Conservation (phyloP, 2,329 filamentous ascomycete genomes). For the Nannizziopsis arthrosporioides region DNA sequence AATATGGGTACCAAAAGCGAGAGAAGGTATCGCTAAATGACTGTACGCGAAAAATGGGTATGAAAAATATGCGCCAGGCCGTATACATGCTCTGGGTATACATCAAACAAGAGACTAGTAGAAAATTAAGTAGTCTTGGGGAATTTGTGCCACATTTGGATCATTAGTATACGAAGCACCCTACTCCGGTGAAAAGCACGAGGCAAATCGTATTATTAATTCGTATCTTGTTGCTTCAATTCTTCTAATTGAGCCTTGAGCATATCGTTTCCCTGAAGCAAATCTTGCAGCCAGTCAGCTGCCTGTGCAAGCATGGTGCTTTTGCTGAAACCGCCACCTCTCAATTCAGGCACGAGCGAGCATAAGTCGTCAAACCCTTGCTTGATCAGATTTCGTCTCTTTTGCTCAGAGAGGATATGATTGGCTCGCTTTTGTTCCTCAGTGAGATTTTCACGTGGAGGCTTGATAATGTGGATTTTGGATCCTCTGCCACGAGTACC, state of each 20-base stretch:
- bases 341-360: constrained; percentile 61
- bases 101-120: not conserved
- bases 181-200: not conserved
- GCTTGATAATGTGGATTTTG: constrained; percentile 21
- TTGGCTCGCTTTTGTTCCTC: constrained; percentile 77
- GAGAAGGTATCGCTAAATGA: too few relatives aligned
- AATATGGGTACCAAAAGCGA: too few relatives aligned
- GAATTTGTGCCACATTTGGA: too few relatives aligned
- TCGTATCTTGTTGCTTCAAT: constrained; percentile 24
- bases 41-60: too few relatives aligned
- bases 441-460: constrained; percentile 49
- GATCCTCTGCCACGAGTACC: constrained; percentile 24
- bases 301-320: constrained; percentile 65
- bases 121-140: not conserved
- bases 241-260: constrained; percentile 45
- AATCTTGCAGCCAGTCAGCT: constrained; percentile 63
- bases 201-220: not conserved
- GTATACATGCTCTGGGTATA: not conserved
- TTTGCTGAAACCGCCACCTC: constrained; percentile 68
- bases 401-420: constrained; percentile 79
- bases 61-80: too few relatives aligned
- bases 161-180: too few relatives aligned
- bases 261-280: constrained; percentile 56
- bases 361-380: constrained; percentile 72
- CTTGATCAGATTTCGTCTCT: constrained; percentile 68